phyloP scores from a whole-genome alignment of 176 grass and related monocot genomes.

The Hsuehochloa calcarea region DNA sequence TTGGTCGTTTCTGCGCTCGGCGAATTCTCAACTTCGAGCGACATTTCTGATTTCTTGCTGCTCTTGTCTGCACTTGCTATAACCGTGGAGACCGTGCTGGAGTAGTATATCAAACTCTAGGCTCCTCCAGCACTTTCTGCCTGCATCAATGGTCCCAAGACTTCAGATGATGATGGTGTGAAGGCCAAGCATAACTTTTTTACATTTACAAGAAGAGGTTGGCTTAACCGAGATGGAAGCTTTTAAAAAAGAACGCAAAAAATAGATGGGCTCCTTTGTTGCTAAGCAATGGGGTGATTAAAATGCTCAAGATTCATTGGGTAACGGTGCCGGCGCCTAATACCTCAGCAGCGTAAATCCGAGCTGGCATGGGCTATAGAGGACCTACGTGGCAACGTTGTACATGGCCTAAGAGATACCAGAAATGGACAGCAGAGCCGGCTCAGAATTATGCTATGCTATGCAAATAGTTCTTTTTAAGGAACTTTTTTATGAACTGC shows the following conservation, averaged over 20 bases:
- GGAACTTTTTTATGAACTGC: neutral
- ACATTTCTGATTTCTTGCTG: constrained; percentile 23
- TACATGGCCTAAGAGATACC: neutral
- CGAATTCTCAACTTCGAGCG: constrained; percentile 34
- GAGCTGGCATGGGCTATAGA: no score
- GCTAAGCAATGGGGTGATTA: neutral
- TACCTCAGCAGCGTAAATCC: neutral
- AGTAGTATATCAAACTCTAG: neutral
- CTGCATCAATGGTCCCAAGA: constrained; percentile 12
- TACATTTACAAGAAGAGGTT: constrained; percentile 25
- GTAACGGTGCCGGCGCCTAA: neutral
- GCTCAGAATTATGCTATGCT: neutral
- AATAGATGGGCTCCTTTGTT: neutral
- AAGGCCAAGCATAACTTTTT: constrained; percentile 9
- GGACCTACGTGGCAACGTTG: no score
- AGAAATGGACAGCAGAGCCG: neutral
- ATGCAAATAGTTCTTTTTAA: neutral
- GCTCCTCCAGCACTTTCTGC: neutral
- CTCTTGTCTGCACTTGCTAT: neutral
- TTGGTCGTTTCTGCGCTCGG: neutral
- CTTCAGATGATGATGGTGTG: constrained; percentile 18
- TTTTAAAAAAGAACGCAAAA: neutral
- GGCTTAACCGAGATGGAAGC: neutral
- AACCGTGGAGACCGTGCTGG: neutral
- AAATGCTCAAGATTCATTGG: constrained; percentile 3